phyloP scores from a whole-genome alignment of 331 rosid species.

The Prunus yedoensis region DNA sequence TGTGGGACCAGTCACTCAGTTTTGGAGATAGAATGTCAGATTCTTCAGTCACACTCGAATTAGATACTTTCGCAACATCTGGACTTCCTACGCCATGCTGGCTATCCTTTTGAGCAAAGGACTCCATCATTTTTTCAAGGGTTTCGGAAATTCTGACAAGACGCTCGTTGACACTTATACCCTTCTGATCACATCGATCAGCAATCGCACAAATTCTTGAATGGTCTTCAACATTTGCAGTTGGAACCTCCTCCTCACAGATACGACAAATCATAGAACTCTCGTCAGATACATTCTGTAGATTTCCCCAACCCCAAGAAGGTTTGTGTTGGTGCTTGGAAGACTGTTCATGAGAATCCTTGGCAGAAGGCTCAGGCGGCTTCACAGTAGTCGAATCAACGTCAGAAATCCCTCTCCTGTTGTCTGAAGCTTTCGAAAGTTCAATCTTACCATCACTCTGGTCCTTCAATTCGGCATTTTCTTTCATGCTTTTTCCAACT shows the following conservation, averaged over 20 bases:
- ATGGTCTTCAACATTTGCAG: slow-evolving; percentile 92
- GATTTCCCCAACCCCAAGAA: slow-evolving; percentile 99
- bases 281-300: slow-evolving; percentile 58
- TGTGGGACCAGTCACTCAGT: slow-evolving; percentile 91
- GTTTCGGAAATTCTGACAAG: slow-evolving; percentile 79
- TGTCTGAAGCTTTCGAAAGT: slow-evolving; percentile 47
- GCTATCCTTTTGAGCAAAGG: slow-evolving; percentile 69
- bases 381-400: slow-evolving; percentile 50
- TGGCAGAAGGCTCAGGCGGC: slow-evolving; percentile 59
- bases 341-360: slow-evolving; percentile 73
- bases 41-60: slow-evolving; percentile 92
- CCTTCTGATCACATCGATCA: slow-evolving; percentile 93
- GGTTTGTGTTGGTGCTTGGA: slow-evolving; percentile 80
- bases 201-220: slow-evolving; percentile 91
- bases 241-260: slow-evolving; percentile 98
- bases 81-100: slow-evolving; percentile 86
- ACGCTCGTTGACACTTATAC: slow-evolving; percentile 90
- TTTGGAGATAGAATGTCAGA: slow-evolving; percentile 88
- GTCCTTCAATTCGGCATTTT: slow-evolving; percentile 56
- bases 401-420: slow-evolving; percentile 50
- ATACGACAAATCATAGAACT: slow-evolving; percentile 95
- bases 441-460: slow-evolving; percentile 56
- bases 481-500: slow-evolving; percentile 51
- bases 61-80: slow-evolving; percentile 88
- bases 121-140: slow-evolving; percentile 82